phyloP scores from a whole-genome alignment of 306 rosid genomes.

The Lotus japonicus region DNA sequence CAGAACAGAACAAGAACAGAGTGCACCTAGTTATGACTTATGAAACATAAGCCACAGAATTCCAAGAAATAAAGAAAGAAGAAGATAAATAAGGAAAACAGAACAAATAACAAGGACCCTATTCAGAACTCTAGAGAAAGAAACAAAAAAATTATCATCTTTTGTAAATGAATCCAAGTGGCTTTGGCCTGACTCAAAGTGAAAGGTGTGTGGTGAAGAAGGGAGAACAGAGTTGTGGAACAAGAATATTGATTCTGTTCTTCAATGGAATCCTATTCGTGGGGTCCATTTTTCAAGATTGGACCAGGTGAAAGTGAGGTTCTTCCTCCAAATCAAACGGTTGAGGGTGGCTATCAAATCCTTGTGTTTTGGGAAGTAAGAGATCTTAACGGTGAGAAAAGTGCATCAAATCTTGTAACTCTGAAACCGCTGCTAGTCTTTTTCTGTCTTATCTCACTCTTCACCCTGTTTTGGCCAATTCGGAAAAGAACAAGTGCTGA shows the following conservation, averaged over 20 bases:
- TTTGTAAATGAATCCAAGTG: slow-evolving; percentile 41
- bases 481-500: not conserved
- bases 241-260: slow-evolving; percentile 31
- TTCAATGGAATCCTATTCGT: slow-evolving; percentile 42
- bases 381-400: slow-evolving; percentile 21
- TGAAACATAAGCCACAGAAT: slow-evolving; percentile 28
- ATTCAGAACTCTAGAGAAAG: slow-evolving; percentile 12
- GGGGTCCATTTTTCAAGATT: slow-evolving; percentile 34
- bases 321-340: slow-evolving; percentile 30
- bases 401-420: not conserved
- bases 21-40: slow-evolving; percentile 13
- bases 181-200: slow-evolving; percentile 50
- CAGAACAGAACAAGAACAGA: not conserved
- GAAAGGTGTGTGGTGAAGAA: slow-evolving; percentile 28
- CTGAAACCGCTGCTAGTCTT: not conserved
- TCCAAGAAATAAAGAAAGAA: slow-evolving; percentile 9
- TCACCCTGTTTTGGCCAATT: slow-evolving; percentile 1
- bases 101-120: slow-evolving; percentile 18
- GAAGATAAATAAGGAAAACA: not conserved
- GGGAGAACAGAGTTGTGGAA: slow-evolving; percentile 34
- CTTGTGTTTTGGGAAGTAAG: slow-evolving; percentile 28
- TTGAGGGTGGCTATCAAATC: slow-evolving; percentile 18
- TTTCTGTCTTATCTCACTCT: not conserved
- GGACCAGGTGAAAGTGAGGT: too few relatives aligned
- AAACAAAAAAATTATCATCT: too few relatives aligned